A percentile compares a stretch with the other conserved stretches of the same genome.
These are phyloP conservation scores for Panaeolus papilionaceus DNA, from an alignment of 768 basidiomycete species.

Conservation along the genomic window DNA sequence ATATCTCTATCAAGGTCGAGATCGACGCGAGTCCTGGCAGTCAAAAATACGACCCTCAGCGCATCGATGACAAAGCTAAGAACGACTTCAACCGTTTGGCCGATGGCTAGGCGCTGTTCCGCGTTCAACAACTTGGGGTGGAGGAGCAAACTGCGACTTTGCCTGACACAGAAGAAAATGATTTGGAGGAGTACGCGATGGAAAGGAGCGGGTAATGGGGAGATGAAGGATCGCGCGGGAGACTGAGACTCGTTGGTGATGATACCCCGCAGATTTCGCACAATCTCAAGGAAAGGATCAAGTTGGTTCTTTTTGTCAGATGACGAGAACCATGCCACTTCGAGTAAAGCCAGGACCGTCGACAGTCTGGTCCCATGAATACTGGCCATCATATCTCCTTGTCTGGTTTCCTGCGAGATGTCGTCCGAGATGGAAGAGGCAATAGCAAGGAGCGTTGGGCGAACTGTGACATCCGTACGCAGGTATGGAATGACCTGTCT, in stretches of 20 bases:
- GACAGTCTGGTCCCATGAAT: slow-evolving; percentile 80
- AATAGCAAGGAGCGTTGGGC: slow-evolving; percentile 60
- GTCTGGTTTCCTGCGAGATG: slow-evolving; percentile 70
- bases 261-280: slow-evolving; percentile 66
- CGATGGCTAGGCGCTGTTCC: slow-evolving; percentile 65
- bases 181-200: slow-evolving; percentile 84
- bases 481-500: slow-evolving; percentile 69
- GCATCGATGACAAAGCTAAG: slow-evolving; percentile 74
- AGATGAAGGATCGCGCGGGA: slow-evolving; percentile 75
- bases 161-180: slow-evolving; percentile 76
- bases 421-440: slow-evolving; percentile 69
- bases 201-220: slow-evolving; percentile 67
- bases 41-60: slow-evolving; percentile 66
- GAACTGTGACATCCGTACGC: slow-evolving; percentile 61
- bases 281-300: slow-evolving; percentile 64
- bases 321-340: slow-evolving; percentile 78
- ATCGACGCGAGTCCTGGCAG: slow-evolving; percentile 62
- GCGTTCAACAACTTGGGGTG: slow-evolving; percentile 59
- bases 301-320: slow-evolving; percentile 60
- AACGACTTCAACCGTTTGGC: slow-evolving; percentile 64
- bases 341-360: slow-evolving; percentile 78
- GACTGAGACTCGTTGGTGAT: slow-evolving; percentile 78
- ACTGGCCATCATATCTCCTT: slow-evolving; percentile 84
- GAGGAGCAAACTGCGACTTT: slow-evolving; percentile 57
- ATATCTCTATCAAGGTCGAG: slow-evolving; percentile 80